Base-by-base conservation (phyloP, 306 rosid species). In the Rosa chinensis region DNA sequence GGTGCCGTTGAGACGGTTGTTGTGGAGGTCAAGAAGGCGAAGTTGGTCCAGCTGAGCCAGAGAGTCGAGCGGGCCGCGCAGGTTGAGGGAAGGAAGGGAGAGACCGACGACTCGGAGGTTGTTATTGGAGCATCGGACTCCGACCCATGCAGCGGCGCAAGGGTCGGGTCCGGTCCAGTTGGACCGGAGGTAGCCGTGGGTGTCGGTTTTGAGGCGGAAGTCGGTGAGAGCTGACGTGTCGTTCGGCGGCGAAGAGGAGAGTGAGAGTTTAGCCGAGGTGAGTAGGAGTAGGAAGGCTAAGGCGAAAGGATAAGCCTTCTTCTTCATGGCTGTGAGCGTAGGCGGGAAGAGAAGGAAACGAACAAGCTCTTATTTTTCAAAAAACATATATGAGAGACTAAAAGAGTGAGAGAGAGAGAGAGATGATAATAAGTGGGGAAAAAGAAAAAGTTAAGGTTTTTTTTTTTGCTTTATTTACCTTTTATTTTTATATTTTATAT, bases 161-260 rank as follows among this genome's bases (percentile, higher is more conserved):
- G 99, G 88, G 68, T 90, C 85, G 42, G 77, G 20, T 40, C 96
- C 97, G 13, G 91, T 91, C 99, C 99, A 95, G 80, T 95, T 95
- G 56, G 78, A 37, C 23, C 70, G 89, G 32, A 95, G 97, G 79
- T 82, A 62, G 79, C 97, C 99, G 53, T 95, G 99, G 11, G 86
- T 43, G 67, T 95, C 99, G n/a, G 91, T 71, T 23, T 82, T 85
- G 61, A 70, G 81, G 44, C 96, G 93, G 82, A 95, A 95, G 14
- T 74, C 85, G 63, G 87, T 84, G 73, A 95, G 97, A 3, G 96
- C 84, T 3, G 74, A 71, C 0, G 98, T 90, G 85, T 95, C 99
- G 68, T 91, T 90, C 10, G 73, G 80, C 13, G 68, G 20, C 17
- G 81, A 72, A 73, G 84, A 67, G 42, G 64, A 82, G 8, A 62